Evolutionary conservation across 352 stramenopile genomes (phyloP).

Genomic region (Phytopythium oedochilum): DNA sequence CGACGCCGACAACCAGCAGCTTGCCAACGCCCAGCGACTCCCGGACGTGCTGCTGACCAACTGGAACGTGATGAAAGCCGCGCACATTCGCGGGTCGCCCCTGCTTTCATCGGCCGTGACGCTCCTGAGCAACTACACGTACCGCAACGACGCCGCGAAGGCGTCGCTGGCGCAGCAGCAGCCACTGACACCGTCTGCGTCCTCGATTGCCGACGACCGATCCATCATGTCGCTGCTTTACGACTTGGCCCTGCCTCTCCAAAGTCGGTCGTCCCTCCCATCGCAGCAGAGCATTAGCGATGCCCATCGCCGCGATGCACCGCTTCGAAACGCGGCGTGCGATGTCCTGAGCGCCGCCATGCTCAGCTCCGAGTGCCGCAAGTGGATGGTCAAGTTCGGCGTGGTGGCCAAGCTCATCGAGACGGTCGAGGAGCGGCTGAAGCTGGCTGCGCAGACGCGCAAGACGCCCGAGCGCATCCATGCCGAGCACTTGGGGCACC

Average conservation of each 20-base stretch:
- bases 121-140: conserved; percentile 43
- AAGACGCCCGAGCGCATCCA: conserved; percentile 26
- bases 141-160: conserved; percentile 37
- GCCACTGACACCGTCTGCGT: not conserved
- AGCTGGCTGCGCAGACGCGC: conserved; percentile 23
- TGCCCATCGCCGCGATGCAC: conserved; percentile 9
- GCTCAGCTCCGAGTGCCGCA: conserved; percentile 46
- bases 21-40: conserved; percentile 34
- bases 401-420: conserved; percentile 31
- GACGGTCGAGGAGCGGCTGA: conserved; percentile 32
- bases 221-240: conserved; percentile 2
- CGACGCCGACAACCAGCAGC: conserved; percentile 23
- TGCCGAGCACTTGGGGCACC: conserved; percentile 25
- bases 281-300: not conserved
- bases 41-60: conserved; percentile 35
- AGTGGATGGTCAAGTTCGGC: conserved; percentile 36
- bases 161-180: conserved; percentile 19
- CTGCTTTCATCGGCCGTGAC: conserved; percentile 38
- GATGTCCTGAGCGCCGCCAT: conserved; percentile 40
- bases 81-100: conserved; percentile 30
- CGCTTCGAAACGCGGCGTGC: conserved; percentile 26
- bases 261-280: not conserved
- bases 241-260: not conserved
- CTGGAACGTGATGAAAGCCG: conserved; percentile 50
- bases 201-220: not conserved